These are phyloP conservation scores for Backusella parvicylindrica DNA, from an alignment of 192 early-diverging fungal genomes.

Conservation along the genomic window DNA sequence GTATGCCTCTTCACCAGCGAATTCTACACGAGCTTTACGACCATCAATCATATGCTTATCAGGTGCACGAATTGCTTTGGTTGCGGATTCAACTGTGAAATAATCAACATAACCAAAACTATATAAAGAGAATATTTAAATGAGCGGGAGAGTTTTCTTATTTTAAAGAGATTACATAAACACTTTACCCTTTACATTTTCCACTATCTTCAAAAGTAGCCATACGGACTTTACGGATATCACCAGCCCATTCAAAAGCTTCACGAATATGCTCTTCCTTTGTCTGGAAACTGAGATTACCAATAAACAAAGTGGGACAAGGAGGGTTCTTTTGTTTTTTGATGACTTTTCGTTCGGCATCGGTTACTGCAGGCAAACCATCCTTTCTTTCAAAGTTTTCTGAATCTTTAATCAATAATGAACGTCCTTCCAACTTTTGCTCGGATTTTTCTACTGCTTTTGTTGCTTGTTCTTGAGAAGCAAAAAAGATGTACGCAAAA, in stretches of 20 bases:
- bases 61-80: conserved; percentile 56
- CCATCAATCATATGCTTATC: conserved; percentile 53
- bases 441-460: conserved; percentile 66
- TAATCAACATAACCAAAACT: conserved; percentile 72
- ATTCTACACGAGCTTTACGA: conserved; percentile 61
- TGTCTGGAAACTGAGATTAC: conserved; percentile 61
- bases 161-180: not conserved
- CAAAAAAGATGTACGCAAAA: conserved; percentile 74
- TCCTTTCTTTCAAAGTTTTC: conserved; percentile 56
- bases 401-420: conserved; percentile 65
- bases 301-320: conserved; percentile 65
- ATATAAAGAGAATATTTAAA: not conserved
- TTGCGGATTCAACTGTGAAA: conserved; percentile 56
- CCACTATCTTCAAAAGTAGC: conserved; percentile 73
- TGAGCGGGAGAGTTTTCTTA: not conserved
- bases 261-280: conserved; percentile 47
- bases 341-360: conserved; percentile 33
- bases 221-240: conserved; percentile 63
- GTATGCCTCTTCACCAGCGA: conserved; percentile 64
- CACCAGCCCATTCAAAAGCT: conserved; percentile 59
- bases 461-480: conserved; percentile 43
- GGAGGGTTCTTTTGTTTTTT: conserved; percentile 52
- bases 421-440: conserved; percentile 52
- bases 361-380: conserved; percentile 39
- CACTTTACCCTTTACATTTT: conserved; percentile 68